Conservation (phyloP, 441 rosid species). For the Gossypium schwendimanii region DNA sequence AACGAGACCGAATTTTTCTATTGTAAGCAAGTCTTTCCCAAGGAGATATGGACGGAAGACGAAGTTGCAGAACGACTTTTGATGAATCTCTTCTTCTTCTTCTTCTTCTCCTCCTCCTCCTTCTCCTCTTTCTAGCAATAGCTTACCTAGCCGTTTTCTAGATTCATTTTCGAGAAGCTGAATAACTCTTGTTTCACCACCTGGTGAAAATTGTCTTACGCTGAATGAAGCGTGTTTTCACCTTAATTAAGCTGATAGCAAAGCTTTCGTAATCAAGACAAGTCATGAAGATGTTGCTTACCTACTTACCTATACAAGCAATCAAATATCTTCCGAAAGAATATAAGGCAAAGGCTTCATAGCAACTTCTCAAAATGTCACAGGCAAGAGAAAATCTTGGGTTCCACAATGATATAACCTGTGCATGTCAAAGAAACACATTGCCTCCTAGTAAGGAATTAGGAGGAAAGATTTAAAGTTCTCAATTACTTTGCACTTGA, state of each 20-base stretch:
- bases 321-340: constrained; percentile 85
- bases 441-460: not conserved
- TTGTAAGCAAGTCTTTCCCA: constrained; percentile 55
- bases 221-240: not conserved
- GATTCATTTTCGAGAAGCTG: constrained; percentile 60
- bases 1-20: constrained; percentile 72
- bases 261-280: too few relatives aligned
- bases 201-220: constrained; percentile 21
- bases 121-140: constrained; percentile 37
- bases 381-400: constrained; percentile 55
- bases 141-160: constrained; percentile 25
- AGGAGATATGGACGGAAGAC: constrained; percentile 49
- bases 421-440: constrained; percentile 8
- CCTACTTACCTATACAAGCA: constrained; percentile 94
- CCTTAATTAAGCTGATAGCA: too few relatives aligned
- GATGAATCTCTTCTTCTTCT: constrained; percentile 18
- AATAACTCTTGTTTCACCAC: constrained; percentile 64
- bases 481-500: not conserved
- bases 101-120: constrained; percentile 16
- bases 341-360: constrained; percentile 86
- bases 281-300: constrained; percentile 18
- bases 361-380: constrained; percentile 77
- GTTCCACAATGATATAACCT: constrained; percentile 65
- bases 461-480: not conserved
- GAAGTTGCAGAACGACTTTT: constrained; percentile 43